Evolutionary conservation across 768 basidiomycete species (phyloP), one percentile per base, ranked within the genome.

Genomic region (Boletellus ananas): DNA sequence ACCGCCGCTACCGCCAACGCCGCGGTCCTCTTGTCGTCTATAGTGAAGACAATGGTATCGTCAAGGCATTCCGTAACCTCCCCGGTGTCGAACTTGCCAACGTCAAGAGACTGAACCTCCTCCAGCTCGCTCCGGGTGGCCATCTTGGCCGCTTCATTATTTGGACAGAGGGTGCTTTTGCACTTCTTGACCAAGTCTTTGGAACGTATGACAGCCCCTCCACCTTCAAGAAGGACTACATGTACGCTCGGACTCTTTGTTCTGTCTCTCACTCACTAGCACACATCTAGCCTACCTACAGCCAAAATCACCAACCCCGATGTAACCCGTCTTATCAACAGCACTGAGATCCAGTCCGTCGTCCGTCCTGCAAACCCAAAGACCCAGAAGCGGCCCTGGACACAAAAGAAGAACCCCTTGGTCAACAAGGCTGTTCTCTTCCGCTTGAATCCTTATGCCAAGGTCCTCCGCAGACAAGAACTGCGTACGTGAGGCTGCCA

Each of bases 371-470:
- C 90, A 51, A 87, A 88, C 60, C 76, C 83, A 56, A 88, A 90
- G 72, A 67, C 74, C 54, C 85, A 87, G 74, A 96, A 94, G 75
- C 87, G 94, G 66, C 93, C 94, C 53, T 94, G 90, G 90, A 90
- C 93, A 56, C 94, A 97, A 78, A 94, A 94, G 89, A 97, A 98
- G 87, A 97, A 96, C 79, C 93, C 94, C 46, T 81, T 96, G 63
- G 71, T 82, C 74, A 96, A 96, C 85, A 94, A 89, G 79, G 87
- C 81, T 44, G 76, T 94, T 61, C 84, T 94, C 68, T 94, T 94
- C 91, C 87, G 94, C 64, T 81, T 98, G 74, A 98, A 98, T 80
- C 95, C 95, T 46, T 97, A 98, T 74, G 95, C 94, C 63, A 95
- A 95, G 83, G 87, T 88, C 39, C 72, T 94, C 64, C 88, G 91